Conservation (phyloP, 2,329 filamentous ascomycete genomes). For the Fusarium torreyae region DNA sequence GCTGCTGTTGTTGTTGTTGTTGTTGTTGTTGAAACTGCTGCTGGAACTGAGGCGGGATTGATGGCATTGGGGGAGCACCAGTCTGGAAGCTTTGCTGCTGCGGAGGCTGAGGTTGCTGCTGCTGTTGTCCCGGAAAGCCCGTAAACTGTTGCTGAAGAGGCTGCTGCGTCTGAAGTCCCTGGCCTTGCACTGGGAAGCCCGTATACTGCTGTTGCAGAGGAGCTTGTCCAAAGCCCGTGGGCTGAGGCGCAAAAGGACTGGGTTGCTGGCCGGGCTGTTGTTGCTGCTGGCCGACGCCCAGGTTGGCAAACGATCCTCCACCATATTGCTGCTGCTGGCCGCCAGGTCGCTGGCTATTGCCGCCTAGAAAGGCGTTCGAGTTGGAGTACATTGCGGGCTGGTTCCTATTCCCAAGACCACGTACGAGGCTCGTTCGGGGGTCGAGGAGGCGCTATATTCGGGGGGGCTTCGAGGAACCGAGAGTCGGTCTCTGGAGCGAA, state of each 20-base stretch:
- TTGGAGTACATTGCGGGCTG: slow-evolving; percentile 83
- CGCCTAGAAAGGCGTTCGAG: slow-evolving; percentile 87
- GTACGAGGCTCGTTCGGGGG: slow-evolving; percentile 35
- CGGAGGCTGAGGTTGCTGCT: slow-evolving; percentile 64
- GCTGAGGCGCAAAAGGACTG: slow-evolving; percentile 70
- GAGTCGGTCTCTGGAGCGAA: slow-evolving; percentile 17
- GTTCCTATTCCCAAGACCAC: slow-evolving; percentile 27
- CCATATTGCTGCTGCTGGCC: slow-evolving; percentile 66
- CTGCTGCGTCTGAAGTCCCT: slow-evolving; percentile 70
- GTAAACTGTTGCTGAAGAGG: slow-evolving; percentile 78
- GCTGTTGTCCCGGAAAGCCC: slow-evolving; percentile 68
- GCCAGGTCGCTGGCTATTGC: slow-evolving; percentile 80
- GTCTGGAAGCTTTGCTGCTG: slow-evolving; percentile 74
- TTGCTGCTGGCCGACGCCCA: slow-evolving; percentile 62
- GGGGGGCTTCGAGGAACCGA: slow-evolving; percentile 29
- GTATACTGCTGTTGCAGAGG: slow-evolving; percentile 71
- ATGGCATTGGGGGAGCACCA: slow-evolving; percentile 71
- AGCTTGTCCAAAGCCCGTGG: slow-evolving; percentile 71
- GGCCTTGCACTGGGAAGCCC: slow-evolving; percentile 69
- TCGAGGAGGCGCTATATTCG: slow-evolving; percentile 40
- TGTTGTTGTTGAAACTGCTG: slow-evolving; percentile 70
- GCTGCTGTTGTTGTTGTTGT: slow-evolving; percentile 68
- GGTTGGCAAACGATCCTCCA: slow-evolving; percentile 62
- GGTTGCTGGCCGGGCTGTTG: slow-evolving; percentile 65
- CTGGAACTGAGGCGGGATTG: slow-evolving; percentile 73